phyloP scores from a whole-genome alignment of 768 basidiomycete species.

The Fibroporia radiculosa region DNA sequence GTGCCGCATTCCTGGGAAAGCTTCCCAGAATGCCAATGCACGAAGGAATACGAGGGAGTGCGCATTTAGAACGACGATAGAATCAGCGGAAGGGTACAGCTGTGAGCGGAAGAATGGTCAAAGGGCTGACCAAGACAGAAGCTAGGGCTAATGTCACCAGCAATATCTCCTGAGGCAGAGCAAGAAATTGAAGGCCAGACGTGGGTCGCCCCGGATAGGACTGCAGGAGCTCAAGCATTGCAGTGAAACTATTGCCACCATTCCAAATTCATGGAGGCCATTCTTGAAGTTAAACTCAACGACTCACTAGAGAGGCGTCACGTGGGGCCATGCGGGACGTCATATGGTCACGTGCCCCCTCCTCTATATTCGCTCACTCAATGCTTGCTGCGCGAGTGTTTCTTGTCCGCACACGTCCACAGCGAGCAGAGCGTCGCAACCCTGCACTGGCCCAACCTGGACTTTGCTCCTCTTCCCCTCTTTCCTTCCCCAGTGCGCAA shows the following conservation, averaged over 20 bases:
- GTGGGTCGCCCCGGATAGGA: slow-evolving; percentile 46
- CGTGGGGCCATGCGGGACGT: too few relatives aligned
- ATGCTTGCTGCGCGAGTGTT: neutral
- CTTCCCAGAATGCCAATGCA: slow-evolving; percentile 74
- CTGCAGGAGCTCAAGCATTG: slow-evolving; percentile 41
- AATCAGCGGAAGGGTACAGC: slow-evolving; percentile 69
- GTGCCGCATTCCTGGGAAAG: slow-evolving; percentile 55
- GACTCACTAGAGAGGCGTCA: too few relatives aligned
- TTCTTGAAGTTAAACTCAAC: too few relatives aligned
- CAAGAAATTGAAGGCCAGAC: slow-evolving; percentile 47
- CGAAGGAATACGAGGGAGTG: slow-evolving; percentile 54
- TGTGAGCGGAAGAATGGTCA: slow-evolving; percentile 22
- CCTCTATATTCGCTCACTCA: neutral
- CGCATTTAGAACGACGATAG: slow-evolving; percentile 68
- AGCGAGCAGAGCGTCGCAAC: too few relatives aligned
- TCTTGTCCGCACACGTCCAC: too few relatives aligned
- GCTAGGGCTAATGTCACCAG: slow-evolving; percentile 39
- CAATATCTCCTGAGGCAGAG: slow-evolving; percentile 45
- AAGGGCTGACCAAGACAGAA: neutral
- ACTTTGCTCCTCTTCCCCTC: neutral
- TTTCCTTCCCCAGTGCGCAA: slow-evolving; percentile 6
- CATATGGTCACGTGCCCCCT: too few relatives aligned
- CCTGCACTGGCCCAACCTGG: too few relatives aligned
- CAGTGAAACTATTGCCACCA: neutral
- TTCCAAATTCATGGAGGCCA: too few relatives aligned